These are phyloP conservation scores for Sideroxylon spinosum DNA, from an alignment of 179 eudicot genomes.

Conservation along the genomic window DNA sequence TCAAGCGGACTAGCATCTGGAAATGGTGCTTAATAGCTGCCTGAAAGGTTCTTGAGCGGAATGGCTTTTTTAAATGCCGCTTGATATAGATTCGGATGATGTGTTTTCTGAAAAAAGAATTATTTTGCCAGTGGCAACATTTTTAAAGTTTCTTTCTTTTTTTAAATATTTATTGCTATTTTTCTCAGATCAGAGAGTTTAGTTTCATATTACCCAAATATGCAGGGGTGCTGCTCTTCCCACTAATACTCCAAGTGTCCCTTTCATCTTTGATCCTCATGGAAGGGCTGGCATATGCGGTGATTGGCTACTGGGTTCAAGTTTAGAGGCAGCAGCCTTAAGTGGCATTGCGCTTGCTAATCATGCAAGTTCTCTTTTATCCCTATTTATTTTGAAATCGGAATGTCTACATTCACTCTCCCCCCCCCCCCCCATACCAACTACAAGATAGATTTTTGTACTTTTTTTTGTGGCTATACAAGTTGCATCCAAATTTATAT, in stretches of 20 bases:
- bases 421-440: background rate
- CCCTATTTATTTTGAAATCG: background rate
- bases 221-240: constrained; percentile 99
- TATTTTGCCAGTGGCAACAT: background rate
- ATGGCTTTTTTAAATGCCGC: no score
- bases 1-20: no score
- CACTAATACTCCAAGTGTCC: constrained; percentile 75
- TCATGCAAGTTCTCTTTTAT: constrained; percentile 46
- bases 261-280: constrained; percentile 90
- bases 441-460: background rate
- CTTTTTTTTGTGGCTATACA: background rate
- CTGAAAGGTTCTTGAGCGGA: no score
- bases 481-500: no score
- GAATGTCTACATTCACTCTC: no score
- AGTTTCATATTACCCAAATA: constrained; percentile 9
- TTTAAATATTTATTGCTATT: background rate
- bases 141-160: background rate
- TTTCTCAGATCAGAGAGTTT: background rate
- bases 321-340: constrained; percentile 84
- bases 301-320: constrained; percentile 95
- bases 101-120: background rate
- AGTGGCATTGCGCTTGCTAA: constrained; percentile 90
- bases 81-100: background rate
- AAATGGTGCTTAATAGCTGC: no score
- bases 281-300: constrained; percentile 98